Base-by-base conservation (phyloP, 768 basidiomycete species). In the Macrocybe gigantea region DNA sequence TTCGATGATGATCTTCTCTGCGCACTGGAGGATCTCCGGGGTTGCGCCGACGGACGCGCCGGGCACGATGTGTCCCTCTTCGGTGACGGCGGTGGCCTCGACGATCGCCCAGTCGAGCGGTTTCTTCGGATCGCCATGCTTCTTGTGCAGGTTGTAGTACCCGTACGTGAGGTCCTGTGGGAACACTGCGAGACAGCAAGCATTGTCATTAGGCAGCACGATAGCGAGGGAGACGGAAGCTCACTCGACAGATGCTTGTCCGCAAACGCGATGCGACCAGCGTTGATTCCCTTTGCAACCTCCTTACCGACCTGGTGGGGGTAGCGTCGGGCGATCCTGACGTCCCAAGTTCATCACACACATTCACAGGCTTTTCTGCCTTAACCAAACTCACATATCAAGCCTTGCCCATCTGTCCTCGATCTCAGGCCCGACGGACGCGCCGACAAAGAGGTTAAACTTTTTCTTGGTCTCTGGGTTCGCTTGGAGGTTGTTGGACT, bases 221-320 rank as follows among this genome's bases (percentile, higher is more conserved):
- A 3, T 14, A 5, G 8, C 13, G 1, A 41, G 12, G 41, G 29
- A 14, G 14, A 14, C 34, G 29, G 32, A 14, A 8, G 56, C 70
- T n/a, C 37, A 72, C 72, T 74, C 9, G 72, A 73, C 22, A 76
- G 61, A 55, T 75, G 73, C 55, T 75, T 75, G 58, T 75, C 74
- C 7, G 72, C 66, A 40, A 75, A 75, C 15, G 67, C 65, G 44
- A 75, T 75, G 2, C 74, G 63, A 3, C 73, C 73, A 4, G 64
- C 66, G 50, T 77, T 75, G 53, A 75, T 77, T 2, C 74, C 74
- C 50, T 73, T 74, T 0, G 73, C 59, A 30, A 73, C 64, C 6
- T 76, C 72, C 52, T 71, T 75, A 3, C 74, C 74, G 34, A 75
- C 73, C 58, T 76, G 73, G 52, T 76, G 73, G 14, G 74, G 74